Conservation (phyloP, 306 rosid genomes). For the Fragaria nilgerrensis region DNA sequence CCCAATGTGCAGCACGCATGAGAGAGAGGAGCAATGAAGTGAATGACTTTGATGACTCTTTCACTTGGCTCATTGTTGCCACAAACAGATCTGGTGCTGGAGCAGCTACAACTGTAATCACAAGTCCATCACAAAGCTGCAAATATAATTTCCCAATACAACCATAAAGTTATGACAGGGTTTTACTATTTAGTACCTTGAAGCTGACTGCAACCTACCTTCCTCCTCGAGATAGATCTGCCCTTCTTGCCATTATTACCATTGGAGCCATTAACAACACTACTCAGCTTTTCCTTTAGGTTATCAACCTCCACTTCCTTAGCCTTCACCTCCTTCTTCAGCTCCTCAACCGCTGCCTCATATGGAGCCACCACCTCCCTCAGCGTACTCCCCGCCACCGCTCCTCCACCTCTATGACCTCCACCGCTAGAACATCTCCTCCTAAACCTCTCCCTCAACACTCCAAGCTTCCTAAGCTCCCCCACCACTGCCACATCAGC, state of each 20-base stretch:
- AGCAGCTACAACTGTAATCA: conserved; percentile 46
- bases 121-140: not conserved
- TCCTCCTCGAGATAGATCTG: conserved; percentile 60
- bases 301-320: conserved; percentile 71
- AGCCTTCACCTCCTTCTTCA: conserved; percentile 74
- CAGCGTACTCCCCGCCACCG: conserved; percentile 34
- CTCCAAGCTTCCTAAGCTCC: conserved; percentile 71
- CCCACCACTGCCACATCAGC: conserved; percentile 85
- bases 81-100: conserved; percentile 76
- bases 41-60: conserved; percentile 76
- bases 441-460: conserved; percentile 71
- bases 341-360: conserved; percentile 87
- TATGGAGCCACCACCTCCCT: conserved; percentile 95
- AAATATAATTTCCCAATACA: not conserved
- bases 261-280: conserved; percentile 33
- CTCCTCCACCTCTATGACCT: conserved; percentile 26
- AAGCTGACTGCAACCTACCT: conserved; percentile 46
- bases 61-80: conserved; percentile 68
- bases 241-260: conserved; percentile 60
- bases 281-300: conserved; percentile 81
- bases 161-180: not conserved
- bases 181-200: conserved; percentile 56
- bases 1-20: conserved; percentile 96
- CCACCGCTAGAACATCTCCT: conserved; percentile 26
- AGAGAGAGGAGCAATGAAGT: conserved; percentile 72